Conservation (phyloP, 495 filamentous ascomycete species). For the Trypethelium eluteriae region DNA sequence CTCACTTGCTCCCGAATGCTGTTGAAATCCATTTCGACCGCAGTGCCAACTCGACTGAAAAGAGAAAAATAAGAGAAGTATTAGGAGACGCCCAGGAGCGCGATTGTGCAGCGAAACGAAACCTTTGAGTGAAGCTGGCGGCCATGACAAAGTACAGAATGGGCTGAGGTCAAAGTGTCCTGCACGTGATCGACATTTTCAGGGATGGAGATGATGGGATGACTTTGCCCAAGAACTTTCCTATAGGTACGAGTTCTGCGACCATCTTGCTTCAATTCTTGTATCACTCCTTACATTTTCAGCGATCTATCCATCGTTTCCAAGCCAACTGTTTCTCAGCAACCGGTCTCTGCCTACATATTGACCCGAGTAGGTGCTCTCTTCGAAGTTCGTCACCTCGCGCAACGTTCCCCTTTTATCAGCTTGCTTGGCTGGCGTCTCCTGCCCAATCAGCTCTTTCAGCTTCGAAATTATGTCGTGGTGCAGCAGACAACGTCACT, state of each 20-base stretch:
- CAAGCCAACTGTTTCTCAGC: neutral
- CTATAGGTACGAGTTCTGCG: neutral
- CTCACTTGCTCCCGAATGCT: conserved; percentile 80
- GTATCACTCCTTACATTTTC: conserved; percentile 10
- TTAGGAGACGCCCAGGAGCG: neutral
- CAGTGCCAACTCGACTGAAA: neutral
- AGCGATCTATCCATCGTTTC: conserved; percentile 11
- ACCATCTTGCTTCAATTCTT: neutral
- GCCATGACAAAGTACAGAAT: neutral
- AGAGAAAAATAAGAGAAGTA: neutral
- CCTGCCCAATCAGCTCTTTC: neutral
- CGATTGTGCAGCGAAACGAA: neutral
- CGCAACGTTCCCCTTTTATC: neutral
- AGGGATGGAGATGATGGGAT: conserved; percentile 6
- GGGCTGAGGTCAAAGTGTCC: conserved; percentile 2
- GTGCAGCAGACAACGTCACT: neutral
- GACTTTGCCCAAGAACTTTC: neutral
- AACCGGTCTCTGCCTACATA: neutral
- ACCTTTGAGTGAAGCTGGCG: neutral
- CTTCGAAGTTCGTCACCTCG: neutral
- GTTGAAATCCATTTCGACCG: conserved; percentile 66
- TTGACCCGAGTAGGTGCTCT: neutral
- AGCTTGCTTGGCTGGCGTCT: neutral
- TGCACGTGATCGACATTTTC: conserved; percentile 7
- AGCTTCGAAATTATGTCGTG: neutral